These are phyloP conservation scores for Asclepias syriaca DNA, from an alignment of 257 asterid species.

Conservation along the genomic window DNA sequence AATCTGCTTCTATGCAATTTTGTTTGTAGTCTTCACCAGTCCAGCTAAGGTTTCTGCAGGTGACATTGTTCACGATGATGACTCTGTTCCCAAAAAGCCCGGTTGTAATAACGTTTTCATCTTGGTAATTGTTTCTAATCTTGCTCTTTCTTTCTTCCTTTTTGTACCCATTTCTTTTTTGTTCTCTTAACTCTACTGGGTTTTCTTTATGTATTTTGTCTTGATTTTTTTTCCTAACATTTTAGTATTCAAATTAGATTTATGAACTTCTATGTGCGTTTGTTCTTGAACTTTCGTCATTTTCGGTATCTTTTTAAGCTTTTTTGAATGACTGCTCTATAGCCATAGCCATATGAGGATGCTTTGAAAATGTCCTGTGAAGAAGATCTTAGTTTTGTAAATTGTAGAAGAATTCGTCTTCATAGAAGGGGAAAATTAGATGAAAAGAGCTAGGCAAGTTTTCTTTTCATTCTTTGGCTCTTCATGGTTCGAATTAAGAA, in stretches of 20 bases:
- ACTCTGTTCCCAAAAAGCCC: conserved; percentile 64
- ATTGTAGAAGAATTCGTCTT: background rate
- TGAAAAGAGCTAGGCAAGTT: background rate
- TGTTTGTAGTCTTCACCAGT: conserved; percentile 28
- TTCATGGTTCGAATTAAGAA: background rate
- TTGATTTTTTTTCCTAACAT: too few relatives aligned
- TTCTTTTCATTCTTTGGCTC: background rate
- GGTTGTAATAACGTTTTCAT: conserved; percentile 87
- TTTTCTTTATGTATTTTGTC: background rate
- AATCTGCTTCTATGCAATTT: conserved; percentile 32
- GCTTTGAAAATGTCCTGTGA: background rate
- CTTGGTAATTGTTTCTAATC: conserved; percentile 40
- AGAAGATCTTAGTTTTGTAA: background rate
- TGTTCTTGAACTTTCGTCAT: background rate
- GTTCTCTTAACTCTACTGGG: background rate
- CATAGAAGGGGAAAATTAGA: background rate
- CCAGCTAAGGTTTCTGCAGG: conserved; percentile 50
- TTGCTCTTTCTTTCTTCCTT: conserved; percentile 11
- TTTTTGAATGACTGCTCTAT: background rate
- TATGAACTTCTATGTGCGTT: background rate
- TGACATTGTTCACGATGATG: conserved; percentile 66
- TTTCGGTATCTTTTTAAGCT: background rate
- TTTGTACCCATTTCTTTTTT: too few relatives aligned
- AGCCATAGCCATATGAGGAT: background rate
- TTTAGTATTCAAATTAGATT: background rate